Percentiles rank a stretch among this genome's conserved stretches.
phyloP scores from a whole-genome alignment of 371 early-diverging fungal genomes.

The Mortierella sp. region DNA sequence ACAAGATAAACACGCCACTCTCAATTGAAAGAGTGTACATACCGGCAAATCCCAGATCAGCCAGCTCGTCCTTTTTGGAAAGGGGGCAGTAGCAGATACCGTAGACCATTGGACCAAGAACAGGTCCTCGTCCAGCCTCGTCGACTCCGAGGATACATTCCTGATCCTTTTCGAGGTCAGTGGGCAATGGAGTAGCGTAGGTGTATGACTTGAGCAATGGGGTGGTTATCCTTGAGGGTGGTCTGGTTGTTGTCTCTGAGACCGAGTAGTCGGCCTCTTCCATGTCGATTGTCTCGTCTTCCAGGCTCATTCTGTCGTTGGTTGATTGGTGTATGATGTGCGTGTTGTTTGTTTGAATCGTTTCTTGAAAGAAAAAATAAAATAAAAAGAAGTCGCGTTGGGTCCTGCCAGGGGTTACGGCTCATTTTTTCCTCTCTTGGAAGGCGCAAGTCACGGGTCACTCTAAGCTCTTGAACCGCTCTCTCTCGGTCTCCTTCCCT shows the following conservation, averaged over 20 bases:
- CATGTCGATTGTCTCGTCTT: conserved; percentile 37
- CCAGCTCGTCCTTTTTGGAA: conserved; percentile 73
- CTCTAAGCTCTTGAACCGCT: too few species aligned
- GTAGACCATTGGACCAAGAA: conserved; percentile 98
- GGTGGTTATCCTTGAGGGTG: conserved; percentile 45
- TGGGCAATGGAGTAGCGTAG: conserved; percentile 43
- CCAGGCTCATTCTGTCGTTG: conserved; percentile 20
- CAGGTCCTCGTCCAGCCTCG: conserved; percentile 99
- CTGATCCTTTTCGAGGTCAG: conserved; percentile 59
- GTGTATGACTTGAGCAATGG: conserved; percentile 58
- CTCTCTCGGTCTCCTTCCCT: not conserved
- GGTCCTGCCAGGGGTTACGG: not conserved
- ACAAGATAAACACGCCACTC: not conserved
- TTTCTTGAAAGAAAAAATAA: not conserved
- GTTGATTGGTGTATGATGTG: not conserved
- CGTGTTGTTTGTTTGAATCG: conserved; percentile 7
- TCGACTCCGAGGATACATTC: conserved; percentile 95
- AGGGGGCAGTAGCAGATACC: conserved; percentile 85
- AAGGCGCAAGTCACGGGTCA: not conserved
- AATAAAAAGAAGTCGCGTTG: conserved; percentile 13
- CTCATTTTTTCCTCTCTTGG: not conserved
- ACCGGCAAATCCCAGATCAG: conserved; percentile 86
- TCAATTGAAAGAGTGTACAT: conserved; percentile 16
- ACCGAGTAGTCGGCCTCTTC: conserved; percentile 23
- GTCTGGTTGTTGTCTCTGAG: conserved; percentile 13